Conservation (phyloP, 2,329 filamentous ascomycete genomes). For the Phialophora chinensis region DNA sequence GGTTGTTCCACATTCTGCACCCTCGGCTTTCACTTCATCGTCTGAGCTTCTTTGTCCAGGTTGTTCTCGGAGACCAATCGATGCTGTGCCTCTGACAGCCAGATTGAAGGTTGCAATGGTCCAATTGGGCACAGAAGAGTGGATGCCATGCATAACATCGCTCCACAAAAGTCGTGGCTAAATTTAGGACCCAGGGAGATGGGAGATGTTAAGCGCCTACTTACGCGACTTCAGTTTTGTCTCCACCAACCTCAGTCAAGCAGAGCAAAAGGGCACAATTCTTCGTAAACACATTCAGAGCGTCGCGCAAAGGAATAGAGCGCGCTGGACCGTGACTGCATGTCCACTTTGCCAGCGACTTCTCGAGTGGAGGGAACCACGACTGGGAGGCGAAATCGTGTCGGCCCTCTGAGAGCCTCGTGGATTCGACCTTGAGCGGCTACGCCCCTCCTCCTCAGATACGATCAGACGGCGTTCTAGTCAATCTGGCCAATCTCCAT, state of each 20-base stretch:
- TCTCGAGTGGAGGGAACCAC: background rate
- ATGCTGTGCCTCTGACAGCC: background rate
- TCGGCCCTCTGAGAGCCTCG: slow-evolving; percentile 4
- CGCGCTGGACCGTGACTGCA: background rate
- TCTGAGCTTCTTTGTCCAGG: background rate
- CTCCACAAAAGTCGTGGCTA: slow-evolving; percentile 8
- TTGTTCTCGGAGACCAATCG: background rate
- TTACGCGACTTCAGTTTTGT: slow-evolving; percentile 13
- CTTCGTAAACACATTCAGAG: background rate
- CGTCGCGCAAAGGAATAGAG: background rate
- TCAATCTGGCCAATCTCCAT: slow-evolving; percentile 15
- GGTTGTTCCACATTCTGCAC: background rate
- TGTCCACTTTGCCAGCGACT: background rate
- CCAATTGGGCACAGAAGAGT: background rate
- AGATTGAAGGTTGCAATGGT: background rate
- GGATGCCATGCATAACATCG: slow-evolving; percentile 11
- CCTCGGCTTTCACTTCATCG: background rate
- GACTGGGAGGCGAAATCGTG: slow-evolving; percentile 1
- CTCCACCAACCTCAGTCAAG: slow-evolving; percentile 22
- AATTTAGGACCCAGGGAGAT: slow-evolving; percentile 15
- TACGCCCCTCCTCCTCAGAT: background rate
- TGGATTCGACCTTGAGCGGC: slow-evolving; percentile 14
- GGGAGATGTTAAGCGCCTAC: slow-evolving; percentile 21
- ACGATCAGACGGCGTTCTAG: slow-evolving; percentile 1
- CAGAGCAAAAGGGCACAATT: background rate